A percentile compares a stretch with the other conserved stretches of the same genome.
These are phyloP conservation scores for Aspergillus fumigatus DNA, from an alignment of 2,329 filamentous ascomycete species.

Conservation along the genomic window DNA sequence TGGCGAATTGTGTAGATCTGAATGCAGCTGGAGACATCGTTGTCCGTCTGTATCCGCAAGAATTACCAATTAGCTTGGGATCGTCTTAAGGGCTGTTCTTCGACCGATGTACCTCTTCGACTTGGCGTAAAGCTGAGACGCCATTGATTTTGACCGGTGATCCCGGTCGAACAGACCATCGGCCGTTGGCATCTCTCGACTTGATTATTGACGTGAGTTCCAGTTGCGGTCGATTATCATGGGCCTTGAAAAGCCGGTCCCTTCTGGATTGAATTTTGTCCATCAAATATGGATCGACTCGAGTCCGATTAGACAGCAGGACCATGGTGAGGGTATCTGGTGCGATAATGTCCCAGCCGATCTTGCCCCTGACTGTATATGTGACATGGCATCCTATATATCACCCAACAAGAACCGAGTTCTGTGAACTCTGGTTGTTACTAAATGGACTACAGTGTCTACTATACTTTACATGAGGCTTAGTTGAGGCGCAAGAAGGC, in stretches of 20 bases:
- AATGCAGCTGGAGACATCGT: not conserved
- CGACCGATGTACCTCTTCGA: not conserved
- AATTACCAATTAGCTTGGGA: not conserved
- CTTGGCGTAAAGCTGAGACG: not conserved
- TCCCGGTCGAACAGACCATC: not conserved
- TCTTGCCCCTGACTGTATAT: not conserved
- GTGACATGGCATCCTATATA: too few relatives aligned
- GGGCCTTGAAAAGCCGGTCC: slow-evolving; percentile 1
- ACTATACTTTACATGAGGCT: not conserved
- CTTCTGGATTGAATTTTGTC: not conserved
- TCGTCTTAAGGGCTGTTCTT: not conserved
- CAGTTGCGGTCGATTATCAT: not conserved
- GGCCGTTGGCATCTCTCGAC: not conserved
- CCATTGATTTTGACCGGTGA: not conserved
- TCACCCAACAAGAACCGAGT: too few relatives aligned
- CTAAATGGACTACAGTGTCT: not conserved
- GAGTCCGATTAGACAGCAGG: not conserved
- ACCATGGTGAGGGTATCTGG: not conserved
- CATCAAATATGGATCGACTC: not conserved
- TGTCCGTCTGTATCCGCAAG: not conserved
- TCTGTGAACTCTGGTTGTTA: not conserved
- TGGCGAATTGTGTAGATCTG: slow-evolving; percentile 9
- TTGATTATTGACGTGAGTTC: not conserved
- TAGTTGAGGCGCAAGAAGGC: not conserved
- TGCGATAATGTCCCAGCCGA: not conserved